Percentiles rank a stretch among this genome's conserved stretches.
These are phyloP conservation scores for Lactuca saligna DNA, from an alignment of 129 eudicot species.

Conservation along the genomic window DNA sequence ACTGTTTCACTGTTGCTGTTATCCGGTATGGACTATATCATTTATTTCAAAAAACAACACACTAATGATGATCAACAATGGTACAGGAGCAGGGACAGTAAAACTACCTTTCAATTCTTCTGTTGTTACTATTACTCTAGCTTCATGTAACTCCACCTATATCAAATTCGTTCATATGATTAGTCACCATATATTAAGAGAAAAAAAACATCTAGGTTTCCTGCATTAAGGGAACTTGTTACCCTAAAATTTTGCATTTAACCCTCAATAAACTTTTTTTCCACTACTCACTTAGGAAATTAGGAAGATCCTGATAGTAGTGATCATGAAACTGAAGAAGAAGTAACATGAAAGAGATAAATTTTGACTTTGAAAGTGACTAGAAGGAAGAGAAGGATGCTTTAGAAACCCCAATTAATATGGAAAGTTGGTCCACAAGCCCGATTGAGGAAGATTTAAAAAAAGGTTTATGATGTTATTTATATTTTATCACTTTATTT, in stretches of 20 bases:
- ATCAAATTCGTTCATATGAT: not conserved
- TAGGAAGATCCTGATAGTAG: slow-evolving; percentile 90
- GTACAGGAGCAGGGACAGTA: not conserved
- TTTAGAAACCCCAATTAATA: slow-evolving; percentile 26
- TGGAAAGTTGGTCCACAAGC: slow-evolving; percentile 35
- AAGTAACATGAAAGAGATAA: slow-evolving; percentile 45
- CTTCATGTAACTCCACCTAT: slow-evolving; percentile 16
- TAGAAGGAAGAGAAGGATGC: slow-evolving; percentile 54
- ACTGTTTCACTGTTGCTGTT: no score
- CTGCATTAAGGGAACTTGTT: not conserved
- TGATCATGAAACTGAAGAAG: slow-evolving; percentile 54
- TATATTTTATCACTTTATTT: not conserved
- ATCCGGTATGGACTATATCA: no score
- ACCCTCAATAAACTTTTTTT: slow-evolving; percentile 16
- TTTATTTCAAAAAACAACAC: no score
- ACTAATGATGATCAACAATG: no score
- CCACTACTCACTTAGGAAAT: slow-evolving; percentile 22
- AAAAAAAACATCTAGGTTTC: slow-evolving; percentile 20
- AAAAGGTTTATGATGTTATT: slow-evolving; percentile 40
- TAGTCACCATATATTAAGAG: slow-evolving; percentile 14
- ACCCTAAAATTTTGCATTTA: slow-evolving; percentile 15
- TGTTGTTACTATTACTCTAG: slow-evolving; percentile 18
- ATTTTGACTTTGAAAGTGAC: slow-evolving; percentile 75
- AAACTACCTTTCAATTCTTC: slow-evolving; percentile 8
- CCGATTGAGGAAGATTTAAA: slow-evolving; percentile 56